Evolutionary conservation across 768 basidiomycete genomes (phyloP).

Genomic region (Suillus luteus): DNA sequence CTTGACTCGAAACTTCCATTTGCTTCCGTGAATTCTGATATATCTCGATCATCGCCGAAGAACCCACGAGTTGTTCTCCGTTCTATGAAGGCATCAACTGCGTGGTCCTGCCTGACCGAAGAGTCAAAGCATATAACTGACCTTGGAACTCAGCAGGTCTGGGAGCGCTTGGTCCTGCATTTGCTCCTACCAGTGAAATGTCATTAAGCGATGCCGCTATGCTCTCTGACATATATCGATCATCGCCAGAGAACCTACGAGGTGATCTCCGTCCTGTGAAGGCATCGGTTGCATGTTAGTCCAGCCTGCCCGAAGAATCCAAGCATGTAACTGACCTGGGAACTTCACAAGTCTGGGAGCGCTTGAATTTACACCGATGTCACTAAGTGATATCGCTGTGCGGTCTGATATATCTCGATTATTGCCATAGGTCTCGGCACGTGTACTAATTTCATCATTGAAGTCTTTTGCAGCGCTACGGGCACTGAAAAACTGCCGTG

Average conservation of each 20-base stretch:
- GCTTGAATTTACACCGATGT: no score
- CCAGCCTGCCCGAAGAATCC: no score
- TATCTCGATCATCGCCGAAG: conserved; percentile 6
- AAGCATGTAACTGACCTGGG: no score
- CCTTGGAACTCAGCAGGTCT: background rate
- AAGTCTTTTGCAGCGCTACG: conserved; percentile 1
- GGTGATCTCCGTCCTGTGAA: no score
- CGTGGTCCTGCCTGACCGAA: background rate
- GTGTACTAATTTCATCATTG: background rate
- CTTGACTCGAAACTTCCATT: no score
- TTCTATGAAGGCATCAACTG: background rate
- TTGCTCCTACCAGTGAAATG: background rate
- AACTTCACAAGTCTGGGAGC: no score
- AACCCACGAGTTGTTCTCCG: conserved; percentile 20
- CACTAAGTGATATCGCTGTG: no score
- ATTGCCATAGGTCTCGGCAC: background rate
- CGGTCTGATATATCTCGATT: background rate
- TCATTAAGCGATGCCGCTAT: background rate
- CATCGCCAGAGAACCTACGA: no score
- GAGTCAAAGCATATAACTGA: background rate
- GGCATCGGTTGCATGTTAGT: no score
- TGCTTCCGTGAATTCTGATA: no score
- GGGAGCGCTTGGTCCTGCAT: background rate
- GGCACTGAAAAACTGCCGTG: conserved; percentile 21
- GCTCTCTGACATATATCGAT: no score